phyloP scores from a whole-genome alignment of 2,329 filamentous ascomycete genomes.

The Colletotrichum navitas region DNA sequence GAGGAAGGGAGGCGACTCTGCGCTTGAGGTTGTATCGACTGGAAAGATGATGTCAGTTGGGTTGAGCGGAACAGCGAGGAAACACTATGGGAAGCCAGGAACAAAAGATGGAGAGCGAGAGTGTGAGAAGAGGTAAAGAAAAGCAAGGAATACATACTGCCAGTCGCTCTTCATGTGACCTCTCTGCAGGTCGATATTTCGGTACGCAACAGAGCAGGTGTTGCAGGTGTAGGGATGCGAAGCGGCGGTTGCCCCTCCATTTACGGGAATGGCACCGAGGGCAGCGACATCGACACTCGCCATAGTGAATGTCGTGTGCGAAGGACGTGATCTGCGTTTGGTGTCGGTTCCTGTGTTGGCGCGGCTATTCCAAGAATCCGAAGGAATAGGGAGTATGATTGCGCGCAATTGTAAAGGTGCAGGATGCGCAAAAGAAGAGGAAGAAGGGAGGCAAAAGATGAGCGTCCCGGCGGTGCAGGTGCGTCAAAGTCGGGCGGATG shows the following conservation, averaged over 20 bases:
- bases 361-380: neutral
- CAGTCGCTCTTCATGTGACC: conserved; percentile 98
- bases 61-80: conserved; percentile 4
- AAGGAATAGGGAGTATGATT: conserved; percentile 8
- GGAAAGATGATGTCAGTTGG: conserved; percentile 41
- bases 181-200: conserved; percentile 91
- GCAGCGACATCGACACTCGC: conserved; percentile 52
- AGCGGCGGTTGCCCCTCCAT: conserved; percentile 53
- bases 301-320: conserved; percentile 55
- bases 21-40: conserved; percentile 97
- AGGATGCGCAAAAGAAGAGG: conserved; percentile 22
- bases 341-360: neutral
- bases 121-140: neutral
- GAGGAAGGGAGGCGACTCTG: conserved; percentile 88
- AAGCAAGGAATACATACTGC: conserved; percentile 77
- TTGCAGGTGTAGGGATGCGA: conserved; percentile 97
- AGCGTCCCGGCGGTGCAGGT: conserved; percentile 19
- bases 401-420: conserved; percentile 25
- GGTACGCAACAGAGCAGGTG: conserved; percentile 96
- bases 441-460: conserved; percentile 16
- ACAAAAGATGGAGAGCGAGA: neutral
- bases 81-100: neutral
- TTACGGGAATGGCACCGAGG: conserved; percentile 41
- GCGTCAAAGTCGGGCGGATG: conserved; percentile 21
- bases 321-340: neutral